Evolutionary conservation across 495 filamentous ascomycete species (phyloP).

Genomic region (Patellaria atrata): DNA sequence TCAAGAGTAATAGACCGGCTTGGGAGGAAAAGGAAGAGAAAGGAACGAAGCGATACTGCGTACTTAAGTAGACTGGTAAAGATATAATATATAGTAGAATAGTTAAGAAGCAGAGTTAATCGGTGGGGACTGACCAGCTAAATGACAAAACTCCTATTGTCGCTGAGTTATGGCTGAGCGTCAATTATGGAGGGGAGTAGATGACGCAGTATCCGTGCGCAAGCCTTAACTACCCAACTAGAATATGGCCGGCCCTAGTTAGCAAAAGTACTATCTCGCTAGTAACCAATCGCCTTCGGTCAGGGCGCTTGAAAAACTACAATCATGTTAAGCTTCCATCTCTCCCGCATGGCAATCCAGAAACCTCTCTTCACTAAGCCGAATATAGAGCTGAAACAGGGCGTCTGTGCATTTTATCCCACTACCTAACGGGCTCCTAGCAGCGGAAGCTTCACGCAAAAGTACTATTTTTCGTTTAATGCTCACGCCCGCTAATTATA

Average conservation of each 20-base stretch:
- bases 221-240: background rate
- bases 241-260: too few relatives aligned
- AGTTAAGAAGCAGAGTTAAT: background rate
- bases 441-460: conserved; percentile 2
- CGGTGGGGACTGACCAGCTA: background rate
- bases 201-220: background rate
- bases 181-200: background rate
- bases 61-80: background rate
- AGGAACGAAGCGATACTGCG: conserved; percentile 1
- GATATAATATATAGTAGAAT: background rate
- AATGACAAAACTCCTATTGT: conserved; percentile 1
- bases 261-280: too few relatives aligned
- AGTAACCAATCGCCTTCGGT: too few relatives aligned
- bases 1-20: background rate
- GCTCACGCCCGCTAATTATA: too few relatives aligned
- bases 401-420: too few relatives aligned
- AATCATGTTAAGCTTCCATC: too few relatives aligned
- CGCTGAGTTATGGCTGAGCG: background rate
- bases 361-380: too few relatives aligned
- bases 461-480: conserved; percentile 5
- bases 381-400: too few relatives aligned
- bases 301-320: too few relatives aligned
- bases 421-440: too few relatives aligned
- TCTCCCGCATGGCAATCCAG: too few relatives aligned
- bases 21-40: background rate